Evolutionary conservation across 108 stramenopile species (phyloP), one percentile per base, ranked within the genome.

Genomic region (Fragilaria crotonensis): DNA sequence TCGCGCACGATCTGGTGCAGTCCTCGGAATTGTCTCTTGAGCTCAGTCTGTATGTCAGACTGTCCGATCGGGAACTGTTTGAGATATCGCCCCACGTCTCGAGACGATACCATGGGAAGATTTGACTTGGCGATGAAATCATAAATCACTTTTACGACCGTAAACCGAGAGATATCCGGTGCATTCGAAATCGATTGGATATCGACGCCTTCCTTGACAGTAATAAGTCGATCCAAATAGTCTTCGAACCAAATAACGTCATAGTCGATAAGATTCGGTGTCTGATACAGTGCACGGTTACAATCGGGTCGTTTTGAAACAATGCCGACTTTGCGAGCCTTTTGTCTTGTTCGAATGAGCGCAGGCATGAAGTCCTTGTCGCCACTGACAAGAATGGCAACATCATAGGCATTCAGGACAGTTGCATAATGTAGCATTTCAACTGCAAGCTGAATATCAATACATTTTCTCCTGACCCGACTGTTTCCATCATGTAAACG

Each of bases 381-480:
- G 0, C 90, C 90, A 44, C 73, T 87, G 7, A 94, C 58, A 23
- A 94, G 46, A 41, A 94, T 66, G n/a, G 89, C 93, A 11, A 89
- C 70, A 64, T 94, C 93, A 57, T 79, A 94, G 2, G 89, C 81
- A 76, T 89, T 72, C 7, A 84, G 84, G 23, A 87, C 83, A 18
- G 87, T 89, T 14, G 87, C 86, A 64, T 82, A 89, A 64, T 94
- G 86, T 14, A 94, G 60, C 83, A 91, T 87, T 57, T 94, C 93
- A 7, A 87, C 85, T 1, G 93, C 83, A 29, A 94, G 54, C 57
- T 89, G 85, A 66, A 94, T 94, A 53, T 94, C 93, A 18, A 94
- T 84, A 55, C 89, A 89, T 48, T 94, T 73, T 94, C 93, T 0
- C 74, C 80, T 27, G 64, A 54, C 0, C 85, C 84, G 21, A 76